A percentile compares a stretch with the other conserved stretches of the same genome.
Evolutionary conservation across 75 land plant genomes (phyloP).

Genomic region (Azolla pinnata): DNA sequence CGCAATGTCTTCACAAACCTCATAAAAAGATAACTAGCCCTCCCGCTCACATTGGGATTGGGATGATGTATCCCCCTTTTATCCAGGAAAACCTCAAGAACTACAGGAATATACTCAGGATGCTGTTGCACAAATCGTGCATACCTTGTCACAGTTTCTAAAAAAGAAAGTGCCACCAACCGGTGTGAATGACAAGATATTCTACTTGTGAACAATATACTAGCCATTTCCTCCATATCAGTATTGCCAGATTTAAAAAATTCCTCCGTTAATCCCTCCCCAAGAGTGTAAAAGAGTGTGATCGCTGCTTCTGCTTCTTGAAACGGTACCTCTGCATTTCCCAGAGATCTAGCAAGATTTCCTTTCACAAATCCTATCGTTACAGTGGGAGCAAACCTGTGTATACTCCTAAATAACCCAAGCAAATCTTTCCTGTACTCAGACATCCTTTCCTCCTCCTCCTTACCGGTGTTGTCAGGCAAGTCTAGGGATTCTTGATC

Average conservation of each 20-base stretch:
- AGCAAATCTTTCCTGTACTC: slow-evolving; percentile 74
- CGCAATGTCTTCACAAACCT: slow-evolving; percentile 83
- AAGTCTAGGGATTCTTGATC: slow-evolving; percentile 55
- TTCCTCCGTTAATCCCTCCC: slow-evolving; percentile 77
- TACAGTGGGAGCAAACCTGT: slow-evolving; percentile 82
- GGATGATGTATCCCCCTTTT: slow-evolving; percentile 90
- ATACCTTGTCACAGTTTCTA: slow-evolving; percentile 79
- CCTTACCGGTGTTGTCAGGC: slow-evolving; percentile 69
- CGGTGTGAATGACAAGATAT: slow-evolving; percentile 82
- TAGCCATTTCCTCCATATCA: slow-evolving; percentile 64
- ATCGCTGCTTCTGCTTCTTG: slow-evolving; percentile 91
- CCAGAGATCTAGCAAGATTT: slow-evolving; percentile 37
- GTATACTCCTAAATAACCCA: slow-evolving; percentile 56
- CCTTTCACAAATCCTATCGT: slow-evolving; percentile 61
- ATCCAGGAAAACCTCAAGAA: slow-evolving; percentile 78
- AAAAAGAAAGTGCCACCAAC: slow-evolving; percentile 67
- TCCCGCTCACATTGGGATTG: slow-evolving; percentile 67
- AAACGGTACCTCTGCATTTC: slow-evolving; percentile 38
- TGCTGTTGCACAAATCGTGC: slow-evolving; percentile 78
- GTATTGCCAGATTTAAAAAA: slow-evolving; percentile 44
- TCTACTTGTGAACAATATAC: slow-evolving; percentile 50
- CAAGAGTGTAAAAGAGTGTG: slow-evolving; percentile 63
- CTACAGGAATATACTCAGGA: slow-evolving; percentile 58
- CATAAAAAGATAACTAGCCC: slow-evolving; percentile 97
- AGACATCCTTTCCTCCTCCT: slow-evolving; percentile 86